A percentile compares a stretch with the other conserved stretches of the same genome.
Conservation (phyloP, 2,329 filamentous ascomycete species). For the Trichoderma sp. region DNA sequence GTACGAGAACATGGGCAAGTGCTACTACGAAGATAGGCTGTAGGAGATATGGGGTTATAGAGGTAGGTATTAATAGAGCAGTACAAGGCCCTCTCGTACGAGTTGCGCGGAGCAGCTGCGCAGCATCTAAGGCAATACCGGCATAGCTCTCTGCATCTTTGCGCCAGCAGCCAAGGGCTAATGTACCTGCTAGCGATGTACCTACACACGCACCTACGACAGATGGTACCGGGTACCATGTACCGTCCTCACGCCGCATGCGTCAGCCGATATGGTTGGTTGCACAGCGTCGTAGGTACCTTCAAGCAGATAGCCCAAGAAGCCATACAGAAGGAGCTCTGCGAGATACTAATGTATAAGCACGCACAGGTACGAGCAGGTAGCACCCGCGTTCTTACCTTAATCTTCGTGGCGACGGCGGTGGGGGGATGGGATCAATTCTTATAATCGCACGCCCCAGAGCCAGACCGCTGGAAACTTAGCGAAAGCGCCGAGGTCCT, state of each 20-base stretch:
- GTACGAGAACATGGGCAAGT: not conserved
- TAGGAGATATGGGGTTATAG: not conserved
- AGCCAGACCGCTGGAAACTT: slow-evolving; percentile 26
- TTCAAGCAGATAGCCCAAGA: not conserved
- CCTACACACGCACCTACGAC: not conserved
- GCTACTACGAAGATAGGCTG: not conserved
- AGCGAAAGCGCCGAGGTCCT: slow-evolving; percentile 1
- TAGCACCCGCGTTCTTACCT: slow-evolving; percentile 5
- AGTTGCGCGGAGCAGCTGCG: not conserved
- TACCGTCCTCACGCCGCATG: slow-evolving; percentile 10
- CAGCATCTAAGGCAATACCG: not conserved
- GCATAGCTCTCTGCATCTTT: not conserved
- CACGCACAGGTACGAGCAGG: not conserved
- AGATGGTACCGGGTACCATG: not conserved
- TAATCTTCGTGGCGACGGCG: not conserved
- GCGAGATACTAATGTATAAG: not conserved
- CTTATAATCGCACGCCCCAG: slow-evolving; percentile 16
- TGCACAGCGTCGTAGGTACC: not conserved
- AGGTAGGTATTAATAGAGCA: not conserved
- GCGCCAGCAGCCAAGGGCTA: not conserved
- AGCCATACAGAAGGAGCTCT: not conserved
- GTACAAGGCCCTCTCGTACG: slow-evolving; percentile 9
- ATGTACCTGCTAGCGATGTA: not conserved
- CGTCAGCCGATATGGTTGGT: slow-evolving; percentile 12
- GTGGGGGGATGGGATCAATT: not conserved